A percentile compares a stretch with the other conserved stretches of the same genome.
Evolutionary conservation across 208 protist genomes (phyloP).

Genomic region (Trypanosoma platydactyli): DNA sequence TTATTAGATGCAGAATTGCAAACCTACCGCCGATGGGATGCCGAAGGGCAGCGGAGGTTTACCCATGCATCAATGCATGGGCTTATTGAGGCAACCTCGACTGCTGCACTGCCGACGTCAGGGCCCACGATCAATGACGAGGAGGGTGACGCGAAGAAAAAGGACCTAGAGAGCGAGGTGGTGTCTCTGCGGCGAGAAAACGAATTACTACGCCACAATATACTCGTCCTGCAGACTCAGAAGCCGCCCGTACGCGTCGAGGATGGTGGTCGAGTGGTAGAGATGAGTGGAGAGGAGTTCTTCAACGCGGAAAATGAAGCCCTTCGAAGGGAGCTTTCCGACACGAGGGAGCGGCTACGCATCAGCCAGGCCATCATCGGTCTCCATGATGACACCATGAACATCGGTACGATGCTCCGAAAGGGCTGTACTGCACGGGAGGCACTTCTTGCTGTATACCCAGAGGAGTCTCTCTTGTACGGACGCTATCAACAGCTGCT

Average conservation of each 20-base stretch:
- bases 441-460: background rate
- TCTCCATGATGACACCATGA: slow-evolving; percentile 1
- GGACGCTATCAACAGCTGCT: background rate
- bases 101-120: background rate
- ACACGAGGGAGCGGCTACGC: slow-evolving; percentile 1
- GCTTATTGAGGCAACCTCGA: background rate
- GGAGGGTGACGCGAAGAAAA: background rate
- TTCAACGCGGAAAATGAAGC: slow-evolving; percentile 9
- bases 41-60: background rate
- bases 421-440: background rate
- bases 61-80: background rate
- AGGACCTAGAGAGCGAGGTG: slow-evolving; percentile 5
- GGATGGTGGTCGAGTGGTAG: slow-evolving; percentile 3
- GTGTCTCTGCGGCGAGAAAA: slow-evolving; percentile 8
- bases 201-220: background rate
- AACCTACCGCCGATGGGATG: slow-evolving; percentile 8
- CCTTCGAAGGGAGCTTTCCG: background rate
- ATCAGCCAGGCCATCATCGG: background rate
- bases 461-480: background rate
- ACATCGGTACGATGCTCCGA: background rate
- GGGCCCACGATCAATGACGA: background rate
- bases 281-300: slow-evolving; percentile 16
- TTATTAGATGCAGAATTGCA: slow-evolving; percentile 1
- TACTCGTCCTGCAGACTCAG: slow-evolving; percentile 3
- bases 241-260: slow-evolving; percentile 8